These are phyloP conservation scores for Kodamaea sagamina DNA, from an alignment of 805 yeast species.

Conservation along the genomic window DNA sequence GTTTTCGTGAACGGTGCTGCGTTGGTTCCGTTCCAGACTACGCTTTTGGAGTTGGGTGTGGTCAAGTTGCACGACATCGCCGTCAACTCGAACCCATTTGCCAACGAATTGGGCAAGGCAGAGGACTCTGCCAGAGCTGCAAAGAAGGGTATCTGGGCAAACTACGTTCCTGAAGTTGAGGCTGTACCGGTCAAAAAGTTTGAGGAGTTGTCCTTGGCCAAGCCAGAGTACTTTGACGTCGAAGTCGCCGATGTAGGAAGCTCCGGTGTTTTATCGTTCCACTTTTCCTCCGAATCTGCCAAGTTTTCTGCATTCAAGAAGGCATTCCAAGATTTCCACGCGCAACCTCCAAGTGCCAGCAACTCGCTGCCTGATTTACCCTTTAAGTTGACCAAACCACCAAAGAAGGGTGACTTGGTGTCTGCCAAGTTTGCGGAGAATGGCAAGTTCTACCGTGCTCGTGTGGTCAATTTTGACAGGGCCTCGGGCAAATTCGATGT, in stretches of 20 bases:
- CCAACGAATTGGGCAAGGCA: constrained; percentile 56
- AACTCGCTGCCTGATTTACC: constrained; percentile 40
- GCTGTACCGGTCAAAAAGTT: constrained; percentile 26
- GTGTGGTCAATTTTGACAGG: constrained; percentile 49
- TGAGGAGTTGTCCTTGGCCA: constrained; percentile 23
- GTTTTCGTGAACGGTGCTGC: constrained; percentile 50
- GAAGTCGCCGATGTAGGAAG: constrained; percentile 53
- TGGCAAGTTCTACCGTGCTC: constrained; percentile 61
- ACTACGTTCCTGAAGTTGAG: constrained; percentile 46
- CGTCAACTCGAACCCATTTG: constrained; percentile 56
- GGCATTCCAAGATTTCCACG: constrained; percentile 48
- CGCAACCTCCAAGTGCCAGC: constrained; percentile 39
- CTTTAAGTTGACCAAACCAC: constrained; percentile 39
- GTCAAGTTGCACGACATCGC: constrained; percentile 68
- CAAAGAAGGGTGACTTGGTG: constrained; percentile 59
- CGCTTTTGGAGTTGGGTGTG: constrained; percentile 61
- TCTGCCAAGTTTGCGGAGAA: constrained; percentile 54
- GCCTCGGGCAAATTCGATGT: constrained; percentile 47
- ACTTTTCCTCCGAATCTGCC: constrained; percentile 36
- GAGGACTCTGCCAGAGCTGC: constrained; percentile 59
- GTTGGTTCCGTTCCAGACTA: constrained; percentile 54
- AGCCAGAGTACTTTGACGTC: constrained; percentile 52
- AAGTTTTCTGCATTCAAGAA: constrained; percentile 47
- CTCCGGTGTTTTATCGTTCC: constrained; percentile 49
- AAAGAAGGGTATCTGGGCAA: constrained; percentile 67